Evolutionary conservation across 805 yeast species (phyloP).

Genomic region (Kazachstania psychrophila): DNA sequence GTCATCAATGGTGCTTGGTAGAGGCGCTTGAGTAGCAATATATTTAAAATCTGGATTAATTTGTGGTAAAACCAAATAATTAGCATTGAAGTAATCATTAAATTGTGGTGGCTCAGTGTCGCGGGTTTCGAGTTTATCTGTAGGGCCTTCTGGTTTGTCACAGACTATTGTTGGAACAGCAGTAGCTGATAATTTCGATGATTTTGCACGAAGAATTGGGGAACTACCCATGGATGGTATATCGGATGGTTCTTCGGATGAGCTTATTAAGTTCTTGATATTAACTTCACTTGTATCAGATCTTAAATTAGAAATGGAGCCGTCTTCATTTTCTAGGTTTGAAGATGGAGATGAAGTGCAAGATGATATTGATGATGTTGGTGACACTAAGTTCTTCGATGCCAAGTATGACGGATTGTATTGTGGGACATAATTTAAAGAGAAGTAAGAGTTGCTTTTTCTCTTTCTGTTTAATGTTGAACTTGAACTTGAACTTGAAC

Average conservation of each 20-base stretch:
- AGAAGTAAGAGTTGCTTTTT: constrained; percentile 2
- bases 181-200: no score
- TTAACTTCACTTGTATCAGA: no score
- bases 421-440: background rate
- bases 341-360: background rate
- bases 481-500: background rate
- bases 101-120: constrained; percentile 7
- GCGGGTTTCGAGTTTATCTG: no score
- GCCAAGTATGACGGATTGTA: background rate
- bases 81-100: constrained; percentile 77
- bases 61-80: constrained; percentile 44
- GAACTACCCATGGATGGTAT: no score
- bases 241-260: no score
- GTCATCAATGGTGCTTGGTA: constrained; percentile 66
- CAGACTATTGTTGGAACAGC: background rate
- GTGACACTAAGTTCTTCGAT: background rate
- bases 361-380: constrained; percentile 1
- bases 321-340: no score
- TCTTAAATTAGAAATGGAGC: no score
- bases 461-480: constrained; percentile 1
- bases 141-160: no score
- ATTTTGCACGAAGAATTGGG: no score
- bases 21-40: constrained; percentile 89
- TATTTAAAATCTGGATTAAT: constrained; percentile 37
- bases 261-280: no score